Base-by-base conservation (phyloP, 805 yeast species). In the Millerago galiae region DNA sequence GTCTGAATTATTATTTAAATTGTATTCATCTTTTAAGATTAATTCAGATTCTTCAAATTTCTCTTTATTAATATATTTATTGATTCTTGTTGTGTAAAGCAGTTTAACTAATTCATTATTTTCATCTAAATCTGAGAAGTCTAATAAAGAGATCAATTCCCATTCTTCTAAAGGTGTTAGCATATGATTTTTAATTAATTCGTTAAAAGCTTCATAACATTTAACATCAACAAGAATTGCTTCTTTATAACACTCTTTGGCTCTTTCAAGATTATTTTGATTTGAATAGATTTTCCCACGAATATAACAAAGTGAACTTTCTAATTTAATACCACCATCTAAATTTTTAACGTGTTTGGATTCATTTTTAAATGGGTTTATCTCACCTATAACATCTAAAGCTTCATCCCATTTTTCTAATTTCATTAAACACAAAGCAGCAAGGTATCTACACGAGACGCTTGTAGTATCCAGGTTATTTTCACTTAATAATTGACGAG, bases 191-290 rank as follows among this genome's bases (percentile, higher is more conserved):
- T 74, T 65, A 2, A 85, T 73, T 39, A 91, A 71, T 56, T 84
- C 89, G 53, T 85, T 77, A 59, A 88, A 88, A 1, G 98, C 97
- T 52, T 91, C 99, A 60, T 70, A 91, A 62, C 97, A 93, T 60
- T 89, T 87, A 8, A 85, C 89, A 61, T 91, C 98, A 2, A 86
- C 87, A 50, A 77, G 52, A 0, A 90, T 79, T 1, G 98, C 96
- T 55, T 88, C 96, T 55, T 80, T 79, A 54, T 79, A 89, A 40
- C 93, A 83, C 41, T 84, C 89, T 54, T 85, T 88, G 0, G 98
- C 98, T 47, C 75, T 71, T 16, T 83, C 93, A 54, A 86, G 82
- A 61, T 86, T 86, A 59, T 86, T 87, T 55, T 83, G 90, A 48
- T 82, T 80, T 10, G 91, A 75, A 59, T 81, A 89, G 3, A 91